Base-by-base conservation (phyloP, 106 monocot genomes). In the Amphibolis antarctica region DNA sequence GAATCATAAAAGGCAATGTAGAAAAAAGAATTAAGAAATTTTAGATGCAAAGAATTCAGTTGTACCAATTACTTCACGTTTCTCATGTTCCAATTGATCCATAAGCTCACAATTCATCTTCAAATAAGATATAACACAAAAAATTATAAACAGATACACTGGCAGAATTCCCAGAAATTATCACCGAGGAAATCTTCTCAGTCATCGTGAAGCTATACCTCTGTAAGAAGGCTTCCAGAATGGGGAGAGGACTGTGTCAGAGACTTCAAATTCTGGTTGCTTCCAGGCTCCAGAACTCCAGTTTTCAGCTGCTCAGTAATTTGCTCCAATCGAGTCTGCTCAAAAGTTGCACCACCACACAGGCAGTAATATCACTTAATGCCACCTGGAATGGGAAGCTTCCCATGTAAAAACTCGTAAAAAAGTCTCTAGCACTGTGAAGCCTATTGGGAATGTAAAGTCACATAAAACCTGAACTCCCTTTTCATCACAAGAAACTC, bases 301-400 rank as follows among this genome's bases (percentile, higher is more conserved):
- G 76, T 67, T 44, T 81, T 86, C 82, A 96, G 72, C 63, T 78
- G 82, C 66, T 86, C 66, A 10, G 80, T 82, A 10, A 96, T 84
- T 72, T 96, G 96, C 72, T 86, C 96, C 69, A 96, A 54, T 76
- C 96, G 81, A 96, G 71, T 81, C 96, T 96, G 96, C 75, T 71
- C 73, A 77, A 74, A 86, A 75, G 59, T 68, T 74, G 70, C 72
- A 62, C 84, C 83, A 76, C 71, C 79, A 80, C 66, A 84, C 53
- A 82, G 82, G 82, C 63, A 92, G 76, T 88, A 80, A 80, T 69
- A 85, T 89, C 83, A 89, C 63, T 89, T 93, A 93, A 81, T 88
- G 81, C 75, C 79, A 77, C 81, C 85, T 75, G 83, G 85, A 86
- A 81, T 77, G 75, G 64, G 77, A 86, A 93, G 75, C 72, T 83